These are phyloP conservation scores for Aureobasidium leucospermi DNA, from an alignment of 2,329 filamentous ascomycete species.

Conservation along the genomic window DNA sequence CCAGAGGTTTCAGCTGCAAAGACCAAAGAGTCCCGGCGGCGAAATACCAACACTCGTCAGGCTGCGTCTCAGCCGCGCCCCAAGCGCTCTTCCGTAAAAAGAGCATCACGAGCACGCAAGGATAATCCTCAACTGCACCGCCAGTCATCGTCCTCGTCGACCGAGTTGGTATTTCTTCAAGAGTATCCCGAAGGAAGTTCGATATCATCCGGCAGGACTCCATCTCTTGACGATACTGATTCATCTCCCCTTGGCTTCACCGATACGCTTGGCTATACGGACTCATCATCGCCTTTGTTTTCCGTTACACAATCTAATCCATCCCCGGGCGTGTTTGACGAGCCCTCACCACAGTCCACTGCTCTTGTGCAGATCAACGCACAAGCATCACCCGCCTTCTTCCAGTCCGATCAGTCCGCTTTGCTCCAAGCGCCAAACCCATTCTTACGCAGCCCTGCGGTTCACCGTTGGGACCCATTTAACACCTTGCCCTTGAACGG, in stretches of 20 bases:
- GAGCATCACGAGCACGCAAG: conserved; percentile 4
- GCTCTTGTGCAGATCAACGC: background rate
- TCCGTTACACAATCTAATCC: background rate
- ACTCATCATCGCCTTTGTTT: conserved; percentile 5
- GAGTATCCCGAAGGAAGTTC: background rate
- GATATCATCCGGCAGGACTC: background rate
- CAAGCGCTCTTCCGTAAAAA: conserved; percentile 4
- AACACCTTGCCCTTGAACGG: conserved; percentile 10
- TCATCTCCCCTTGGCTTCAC: background rate
- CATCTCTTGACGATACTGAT: background rate
- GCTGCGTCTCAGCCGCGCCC: conserved; percentile 12
- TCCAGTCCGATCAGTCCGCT: background rate
- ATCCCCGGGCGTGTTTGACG: background rate
- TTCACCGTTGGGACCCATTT: conserved; percentile 12
- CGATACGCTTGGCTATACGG: background rate
- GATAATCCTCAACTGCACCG: background rate
- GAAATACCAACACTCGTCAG: conserved; percentile 11
- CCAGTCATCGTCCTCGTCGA: conserved; percentile 7
- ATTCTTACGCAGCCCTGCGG: background rate
- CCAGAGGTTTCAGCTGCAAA: conserved; percentile 8
- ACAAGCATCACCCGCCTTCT: background rate
- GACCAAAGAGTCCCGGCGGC: background rate
- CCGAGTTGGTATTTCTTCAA: conserved; percentile 7
- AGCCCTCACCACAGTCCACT: background rate
- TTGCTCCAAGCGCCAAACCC: conserved; percentile 1